Evolutionary conservation across 768 basidiomycete species (phyloP), one percentile per base, ranked within the genome.

Genomic region (Phaeotremella skinneri): DNA sequence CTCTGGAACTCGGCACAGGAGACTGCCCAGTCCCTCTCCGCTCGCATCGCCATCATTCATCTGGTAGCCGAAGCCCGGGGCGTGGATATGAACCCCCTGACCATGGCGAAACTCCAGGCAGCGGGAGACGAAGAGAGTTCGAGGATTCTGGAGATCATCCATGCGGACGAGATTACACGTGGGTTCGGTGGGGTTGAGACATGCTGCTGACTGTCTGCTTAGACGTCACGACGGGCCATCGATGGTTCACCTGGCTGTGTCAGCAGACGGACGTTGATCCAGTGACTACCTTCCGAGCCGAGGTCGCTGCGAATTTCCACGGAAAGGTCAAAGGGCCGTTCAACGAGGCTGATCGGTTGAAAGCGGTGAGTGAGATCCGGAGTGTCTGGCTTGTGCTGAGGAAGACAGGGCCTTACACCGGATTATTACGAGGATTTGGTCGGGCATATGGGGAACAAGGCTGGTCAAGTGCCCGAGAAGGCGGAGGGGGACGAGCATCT

Each of bases 1-100:
- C 83, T 90, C 2, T 90, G 89, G 90, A 85, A 88, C 60, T 87
- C 86, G 4, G 89, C 89, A 0, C 78, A 79, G 6, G 80, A 83
- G 31, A 91, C 89, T 0, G 82, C 83, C 11, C 69, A 82, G 21
- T 88, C 87, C 1, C 80, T 90, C 37, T 83, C 84, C 23, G 80
- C 88, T 0, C 82, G 89, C 13, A 83, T 90, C 34, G 87, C 87
- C 0, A 90, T 90, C 74, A 88, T 92, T 66, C 88, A 90, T 65
- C 83, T 91, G 16, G 88, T 90, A 0, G 88, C 89, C 72, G 89
- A 90, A 79, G 88, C 89, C 2, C 79, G 89, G 26, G 89, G 89
- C 3, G 80, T 91, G 17, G 90, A 90, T 76, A 86, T 90, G 53
- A 90, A 91, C 69, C 90, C 89, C 0, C 81, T 80, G 21, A 89